Evolutionary conservation across 108 stramenopile species (phyloP).

Genomic region (Seminavis robusta): DNA sequence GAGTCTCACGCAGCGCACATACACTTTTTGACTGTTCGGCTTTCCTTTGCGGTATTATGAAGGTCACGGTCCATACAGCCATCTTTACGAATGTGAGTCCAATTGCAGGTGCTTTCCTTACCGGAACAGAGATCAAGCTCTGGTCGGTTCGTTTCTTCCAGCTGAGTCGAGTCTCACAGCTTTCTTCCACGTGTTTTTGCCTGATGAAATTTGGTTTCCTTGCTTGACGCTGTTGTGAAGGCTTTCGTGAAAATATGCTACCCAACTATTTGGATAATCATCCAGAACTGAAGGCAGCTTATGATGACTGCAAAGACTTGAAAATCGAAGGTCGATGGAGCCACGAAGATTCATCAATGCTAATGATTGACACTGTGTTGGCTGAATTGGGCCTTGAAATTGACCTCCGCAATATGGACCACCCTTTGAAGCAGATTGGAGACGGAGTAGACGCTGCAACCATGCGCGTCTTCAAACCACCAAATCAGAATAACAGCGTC

Average conservation of each 20-base stretch:
- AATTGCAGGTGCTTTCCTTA: conserved; percentile 47
- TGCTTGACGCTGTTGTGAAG: too few species aligned
- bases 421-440: conserved; percentile 74
- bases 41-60: too few species aligned
- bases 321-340: conserved; percentile 52
- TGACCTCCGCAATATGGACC: conserved; percentile 59
- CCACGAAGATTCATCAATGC: conserved; percentile 72
- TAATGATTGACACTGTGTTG: conserved; percentile 72
- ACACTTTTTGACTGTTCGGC: neutral
- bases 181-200: too few species aligned
- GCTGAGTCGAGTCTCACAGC: too few species aligned
- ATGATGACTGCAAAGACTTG: conserved; percentile 28
- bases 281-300: conserved; percentile 15
- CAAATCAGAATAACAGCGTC: conserved; percentile 21
- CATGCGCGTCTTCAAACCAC: conserved; percentile 54
- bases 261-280: conserved; percentile 38
- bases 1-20: neutral
- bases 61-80: conserved; percentile 89
- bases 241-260: conserved; percentile 14
- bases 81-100: conserved; percentile 82
- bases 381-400: conserved; percentile 56
- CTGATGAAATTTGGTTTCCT: too few species aligned
- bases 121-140: conserved; percentile 10
- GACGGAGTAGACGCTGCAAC: conserved; percentile 56
- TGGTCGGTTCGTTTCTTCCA: too few species aligned